Evolutionary conservation across 805 yeast species (phyloP).

Genomic region (Candida coquimbonensis): DNA sequence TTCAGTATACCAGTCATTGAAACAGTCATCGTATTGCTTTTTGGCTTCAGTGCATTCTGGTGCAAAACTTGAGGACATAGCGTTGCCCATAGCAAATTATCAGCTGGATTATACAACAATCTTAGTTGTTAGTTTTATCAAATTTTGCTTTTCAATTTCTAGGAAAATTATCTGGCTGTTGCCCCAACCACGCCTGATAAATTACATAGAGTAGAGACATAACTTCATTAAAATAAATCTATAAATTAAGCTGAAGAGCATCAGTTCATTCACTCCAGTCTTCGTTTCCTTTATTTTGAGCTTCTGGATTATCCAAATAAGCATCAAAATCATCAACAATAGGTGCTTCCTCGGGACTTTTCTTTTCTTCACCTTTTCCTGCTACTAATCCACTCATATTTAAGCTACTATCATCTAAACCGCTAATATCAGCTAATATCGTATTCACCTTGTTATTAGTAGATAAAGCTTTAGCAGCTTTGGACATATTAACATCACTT

Average conservation of each 20-base stretch:
- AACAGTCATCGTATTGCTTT: slow-evolving; percentile 84
- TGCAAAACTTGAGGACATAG: slow-evolving; percentile 85
- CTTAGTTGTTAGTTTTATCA: background rate
- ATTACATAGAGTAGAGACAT: background rate
- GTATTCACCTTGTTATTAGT: slow-evolving; percentile 19
- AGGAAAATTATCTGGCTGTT: background rate
- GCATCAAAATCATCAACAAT: slow-evolving; percentile 19
- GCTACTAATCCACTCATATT: slow-evolving; percentile 10
- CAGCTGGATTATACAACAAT: background rate
- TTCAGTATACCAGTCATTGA: slow-evolving; percentile 92
- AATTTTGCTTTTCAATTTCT: background rate
- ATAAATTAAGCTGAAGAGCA: background rate
- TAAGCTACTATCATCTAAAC: slow-evolving; percentile 19
- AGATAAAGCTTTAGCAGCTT: too few relatives aligned
- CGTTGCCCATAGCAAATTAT: slow-evolving; percentile 48
- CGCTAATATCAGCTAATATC: slow-evolving; percentile 17
- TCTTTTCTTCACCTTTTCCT: background rate
- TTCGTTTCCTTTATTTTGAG: background rate
- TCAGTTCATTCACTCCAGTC: slow-evolving; percentile 18
- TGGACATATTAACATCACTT: slow-evolving; percentile 14
- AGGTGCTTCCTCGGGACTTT: background rate
- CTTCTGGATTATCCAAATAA: slow-evolving; percentile 15
- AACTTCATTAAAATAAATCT: background rate
- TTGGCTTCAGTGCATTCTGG: slow-evolving; percentile 92
- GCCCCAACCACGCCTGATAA: background rate